Percentiles rank a stretch among this genome's conserved stretches.
These are phyloP conservation scores for Buxus sempervirens DNA, from an alignment of 164 flowering plant species.

Conservation along the genomic window DNA sequence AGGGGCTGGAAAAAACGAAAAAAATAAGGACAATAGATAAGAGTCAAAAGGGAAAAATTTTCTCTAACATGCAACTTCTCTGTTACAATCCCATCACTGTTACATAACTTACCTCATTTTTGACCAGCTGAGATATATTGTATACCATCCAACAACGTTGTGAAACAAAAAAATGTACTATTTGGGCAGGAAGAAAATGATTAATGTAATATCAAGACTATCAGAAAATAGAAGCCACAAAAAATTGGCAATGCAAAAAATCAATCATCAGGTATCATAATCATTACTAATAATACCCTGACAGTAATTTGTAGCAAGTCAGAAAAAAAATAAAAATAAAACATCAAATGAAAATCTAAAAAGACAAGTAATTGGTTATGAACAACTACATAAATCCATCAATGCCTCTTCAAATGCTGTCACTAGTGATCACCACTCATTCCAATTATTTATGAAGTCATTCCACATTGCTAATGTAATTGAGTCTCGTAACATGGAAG, in stretches of 20 bases:
- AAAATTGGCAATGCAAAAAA: neutral
- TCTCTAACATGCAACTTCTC: neutral
- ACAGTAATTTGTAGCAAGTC: neutral
- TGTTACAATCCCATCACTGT: neutral
- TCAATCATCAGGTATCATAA: neutral
- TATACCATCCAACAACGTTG: neutral
- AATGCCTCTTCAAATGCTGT: neutral
- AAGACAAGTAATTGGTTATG: neutral
- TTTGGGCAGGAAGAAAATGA: neutral
- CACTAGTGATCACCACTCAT: constrained; percentile 44
- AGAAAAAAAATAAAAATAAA: too few species aligned
- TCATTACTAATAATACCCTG: neutral
- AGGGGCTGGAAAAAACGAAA: too few species aligned
- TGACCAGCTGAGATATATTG: neutral
- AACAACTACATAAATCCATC: neutral
- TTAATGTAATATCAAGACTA: neutral
- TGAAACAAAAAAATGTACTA: neutral
- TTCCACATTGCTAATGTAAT: constrained; percentile 65
- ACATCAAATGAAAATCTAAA: neutral
- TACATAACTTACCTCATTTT: neutral
- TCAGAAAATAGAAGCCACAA: neutral
- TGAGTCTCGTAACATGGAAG: constrained; percentile 39
- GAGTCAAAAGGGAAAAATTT: neutral
- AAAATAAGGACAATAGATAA: too few species aligned
- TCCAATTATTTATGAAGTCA: constrained; percentile 66